These are phyloP conservation scores for Pezicula radicicola DNA, from an alignment of 2,329 filamentous ascomycete species.

Conservation along the genomic window DNA sequence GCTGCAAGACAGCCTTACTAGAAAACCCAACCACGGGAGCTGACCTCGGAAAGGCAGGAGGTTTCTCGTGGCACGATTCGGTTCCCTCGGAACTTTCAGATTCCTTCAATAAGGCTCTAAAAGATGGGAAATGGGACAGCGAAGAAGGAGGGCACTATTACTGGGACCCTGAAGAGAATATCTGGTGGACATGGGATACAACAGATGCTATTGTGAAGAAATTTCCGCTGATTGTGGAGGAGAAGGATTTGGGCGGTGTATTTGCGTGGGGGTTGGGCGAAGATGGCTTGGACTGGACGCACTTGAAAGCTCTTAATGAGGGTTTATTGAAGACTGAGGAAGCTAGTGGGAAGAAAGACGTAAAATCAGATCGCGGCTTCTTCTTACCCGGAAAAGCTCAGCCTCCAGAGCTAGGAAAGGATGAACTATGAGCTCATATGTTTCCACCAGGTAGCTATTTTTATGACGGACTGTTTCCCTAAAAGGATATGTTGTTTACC, in stretches of 20 bases:
- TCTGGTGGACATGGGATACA: conserved; percentile 77
- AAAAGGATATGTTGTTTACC: too few relatives aligned
- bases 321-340: background rate
- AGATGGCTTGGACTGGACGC: conserved; percentile 46
- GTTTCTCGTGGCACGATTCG: conserved; percentile 58
- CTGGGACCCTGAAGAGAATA: conserved; percentile 53
- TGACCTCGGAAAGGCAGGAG: conserved; percentile 55
- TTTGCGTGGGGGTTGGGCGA: conserved; percentile 77
- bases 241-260: conserved; percentile 60
- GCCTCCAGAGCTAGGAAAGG: background rate
- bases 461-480: background rate
- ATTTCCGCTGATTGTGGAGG: conserved; percentile 55
- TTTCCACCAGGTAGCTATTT: background rate
- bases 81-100: conserved; percentile 48
- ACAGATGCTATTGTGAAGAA: conserved; percentile 57
- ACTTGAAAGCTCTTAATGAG: conserved; percentile 38
- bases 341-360: too few relatives aligned
- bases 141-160: conserved; percentile 63
- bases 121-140: conserved; percentile 53
- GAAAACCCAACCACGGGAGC: conserved; percentile 56
- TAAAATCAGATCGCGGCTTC: background rate
- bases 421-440: background rate
- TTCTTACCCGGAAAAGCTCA: background rate
- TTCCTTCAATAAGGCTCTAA: conserved; percentile 56
- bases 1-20: conserved; percentile 52